These are phyloP conservation scores for Oligophagozyma castellii DNA, from an alignment of 1,139 yeast species.

Conservation along the genomic window DNA sequence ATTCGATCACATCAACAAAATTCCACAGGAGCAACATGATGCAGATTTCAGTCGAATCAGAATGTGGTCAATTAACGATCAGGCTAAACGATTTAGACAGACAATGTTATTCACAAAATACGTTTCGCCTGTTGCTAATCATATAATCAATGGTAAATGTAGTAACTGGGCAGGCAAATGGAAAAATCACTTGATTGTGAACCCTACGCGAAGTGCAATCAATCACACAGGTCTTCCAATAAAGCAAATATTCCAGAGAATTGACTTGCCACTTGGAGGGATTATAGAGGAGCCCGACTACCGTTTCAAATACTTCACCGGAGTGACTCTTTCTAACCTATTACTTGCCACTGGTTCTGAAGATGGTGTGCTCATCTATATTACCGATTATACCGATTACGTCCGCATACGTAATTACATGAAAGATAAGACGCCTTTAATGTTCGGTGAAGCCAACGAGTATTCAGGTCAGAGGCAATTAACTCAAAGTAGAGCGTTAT, in stretches of 20 bases:
- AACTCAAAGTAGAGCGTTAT: conserved; percentile 57
- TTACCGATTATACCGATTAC: conserved; percentile 82
- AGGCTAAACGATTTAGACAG: conserved; percentile 64
- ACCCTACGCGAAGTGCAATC: conserved; percentile 29
- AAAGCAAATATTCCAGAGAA: conserved; percentile 62
- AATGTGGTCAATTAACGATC: conserved; percentile 85
- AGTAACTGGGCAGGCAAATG: conserved; percentile 53
- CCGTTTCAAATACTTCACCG: conserved; percentile 67
- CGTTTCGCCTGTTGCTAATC: conserved; percentile 69
- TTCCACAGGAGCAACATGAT: conserved; percentile 67
- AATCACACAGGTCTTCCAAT: conserved; percentile 39
- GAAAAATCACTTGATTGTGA: conserved; percentile 31
- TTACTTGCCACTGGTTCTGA: conserved; percentile 41
- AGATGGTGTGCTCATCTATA: conserved; percentile 62
- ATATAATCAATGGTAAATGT: conserved; percentile 44
- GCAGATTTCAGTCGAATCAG: conserved; percentile 87
- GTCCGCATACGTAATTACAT: conserved; percentile 63
- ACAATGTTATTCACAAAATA: conserved; percentile 61
- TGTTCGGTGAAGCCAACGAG: conserved; percentile 65
- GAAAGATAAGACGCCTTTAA: conserved; percentile 40
- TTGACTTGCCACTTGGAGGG: conserved; percentile 34
- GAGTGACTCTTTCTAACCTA: conserved; percentile 56
- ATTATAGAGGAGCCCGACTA: conserved; percentile 62
- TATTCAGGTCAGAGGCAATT: conserved; percentile 61
- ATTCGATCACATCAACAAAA: conserved; percentile 55